phyloP scores from a whole-genome alignment of 129 eudicot species.

The Chrysanthemum lavandulifolium region DNA sequence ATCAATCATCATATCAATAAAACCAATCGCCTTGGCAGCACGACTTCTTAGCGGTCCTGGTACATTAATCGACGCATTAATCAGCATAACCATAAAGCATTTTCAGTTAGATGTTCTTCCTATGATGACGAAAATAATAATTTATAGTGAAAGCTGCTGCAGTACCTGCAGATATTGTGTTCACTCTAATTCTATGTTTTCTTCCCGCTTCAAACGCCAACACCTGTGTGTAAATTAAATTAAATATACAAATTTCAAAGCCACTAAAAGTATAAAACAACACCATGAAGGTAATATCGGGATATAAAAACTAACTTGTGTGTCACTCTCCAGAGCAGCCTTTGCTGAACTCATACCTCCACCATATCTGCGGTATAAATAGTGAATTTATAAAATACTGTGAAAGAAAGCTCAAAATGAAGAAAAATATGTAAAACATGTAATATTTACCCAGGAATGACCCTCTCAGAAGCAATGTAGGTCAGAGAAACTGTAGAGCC shows the following conservation, averaged over 20 bases:
- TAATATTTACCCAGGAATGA: slow-evolving; percentile 14
- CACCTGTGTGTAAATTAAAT: not conserved
- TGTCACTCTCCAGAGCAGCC: slow-evolving; percentile 95
- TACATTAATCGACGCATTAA: not conserved
- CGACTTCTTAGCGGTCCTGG: slow-evolving; percentile 95
- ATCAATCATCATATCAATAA: slow-evolving; percentile 65
- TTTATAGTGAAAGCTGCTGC: not conserved
- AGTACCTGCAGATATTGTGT: slow-evolving; percentile 19
- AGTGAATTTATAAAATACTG: not conserved
- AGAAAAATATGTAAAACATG: not conserved
- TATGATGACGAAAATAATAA: not conserved
- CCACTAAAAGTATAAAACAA: not conserved
- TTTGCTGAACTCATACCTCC: slow-evolving; percentile 99
- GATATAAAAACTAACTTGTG: slow-evolving; percentile 41
- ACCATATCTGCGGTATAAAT: slow-evolving; percentile 54
- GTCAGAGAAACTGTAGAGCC: slow-evolving; percentile 17
- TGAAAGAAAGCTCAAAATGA: not conserved
- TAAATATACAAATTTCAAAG: not conserved
- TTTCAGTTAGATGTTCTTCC: not conserved
- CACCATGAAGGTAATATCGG: not conserved
- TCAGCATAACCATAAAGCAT: not conserved
- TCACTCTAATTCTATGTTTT: slow-evolving; percentile 22
- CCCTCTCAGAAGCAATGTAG: slow-evolving; percentile 21
- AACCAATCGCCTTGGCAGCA: slow-evolving; percentile 76
- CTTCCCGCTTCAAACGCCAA: slow-evolving; percentile 20